Evolutionary conservation across 306 rosid genomes (phyloP).

Genomic region (Carpinus fangiana): DNA sequence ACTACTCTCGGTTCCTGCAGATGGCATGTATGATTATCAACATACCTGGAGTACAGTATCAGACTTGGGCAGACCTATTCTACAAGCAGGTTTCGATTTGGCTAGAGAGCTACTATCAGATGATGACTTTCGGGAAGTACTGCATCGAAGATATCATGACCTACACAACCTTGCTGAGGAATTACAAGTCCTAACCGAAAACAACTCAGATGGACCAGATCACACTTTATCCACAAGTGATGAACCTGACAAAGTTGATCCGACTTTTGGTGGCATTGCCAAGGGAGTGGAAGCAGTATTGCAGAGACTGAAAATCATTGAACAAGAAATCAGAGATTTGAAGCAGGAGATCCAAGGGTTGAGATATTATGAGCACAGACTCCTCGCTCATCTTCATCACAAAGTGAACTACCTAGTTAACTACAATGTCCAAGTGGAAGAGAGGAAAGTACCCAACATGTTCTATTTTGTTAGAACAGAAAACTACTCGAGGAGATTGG

Average conservation of each 20-base stretch:
- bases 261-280: constrained; percentile 87
- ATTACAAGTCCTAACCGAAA: constrained; percentile 79
- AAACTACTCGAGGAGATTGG: constrained; percentile 79
- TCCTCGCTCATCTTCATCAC: constrained; percentile 74
- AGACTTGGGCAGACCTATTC: constrained; percentile 60
- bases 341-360: constrained; percentile 95
- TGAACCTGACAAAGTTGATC: constrained; percentile 63
- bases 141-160: constrained; percentile 88
- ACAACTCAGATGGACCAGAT: constrained; percentile 51
- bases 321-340: constrained; percentile 92
- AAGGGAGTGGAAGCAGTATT: constrained; percentile 90
- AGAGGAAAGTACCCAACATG: constrained; percentile 95
- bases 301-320: constrained; percentile 88
- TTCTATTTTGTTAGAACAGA: constrained; percentile 81
- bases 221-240: constrained; percentile 42
- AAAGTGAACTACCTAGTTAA: constrained; percentile 80
- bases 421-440: constrained; percentile 83
- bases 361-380: constrained; percentile 88
- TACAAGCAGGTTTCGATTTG: constrained; percentile 73
- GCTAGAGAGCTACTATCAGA: constrained; percentile 86
- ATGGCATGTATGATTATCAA: constrained; percentile 93
- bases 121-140: constrained; percentile 83
- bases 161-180: constrained; percentile 80
- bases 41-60: constrained; percentile 79
- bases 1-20: constrained; percentile 83